Base-by-base conservation (phyloP, 1,284 basidiomycete genomes). In the Sanghuangporus sanghuang region DNA sequence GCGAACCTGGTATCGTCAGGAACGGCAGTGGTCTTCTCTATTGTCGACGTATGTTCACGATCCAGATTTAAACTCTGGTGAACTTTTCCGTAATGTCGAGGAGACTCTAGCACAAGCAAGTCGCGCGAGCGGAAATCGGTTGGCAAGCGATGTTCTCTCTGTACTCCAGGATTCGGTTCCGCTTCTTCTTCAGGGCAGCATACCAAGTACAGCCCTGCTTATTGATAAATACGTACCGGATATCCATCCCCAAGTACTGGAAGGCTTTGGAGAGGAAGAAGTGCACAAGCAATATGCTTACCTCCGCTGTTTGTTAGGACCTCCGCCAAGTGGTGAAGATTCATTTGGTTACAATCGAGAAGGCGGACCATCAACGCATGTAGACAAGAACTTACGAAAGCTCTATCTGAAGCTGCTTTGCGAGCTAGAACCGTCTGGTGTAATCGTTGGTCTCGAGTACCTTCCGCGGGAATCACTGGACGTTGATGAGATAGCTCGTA, bases 31-130 rank as follows among this genome's bases (percentile, higher is more conserved):
- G 95, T 79, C 84, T 3, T 77, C 82, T 7, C 79, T 98, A 39
- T 75, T 96, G 35, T 77, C 79, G 44, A 89, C 92, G 2, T 90
- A 89, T 68, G 73, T 98, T 39, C 80, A 85, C n/a, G 95, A 98
- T 73, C 81, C 84, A 0, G 85, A 87, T 48, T 74, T 90, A 23
- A 82, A 78, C n/a, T 70, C 80, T 2, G 73, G 77, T 1, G 86
- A 90, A 36, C 71, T 94, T 2, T 90, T 96, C 69, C 72, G 74
- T 16, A 83, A 80, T 53, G 73, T 93, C 1, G 81, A 89, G 57
- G 84, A 86, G 54, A 83, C 92, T 11, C 74, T 95, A n/a, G 67
- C 71, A 1, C 70, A 73, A 23, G 79, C 83, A 1, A 73, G 73
- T 39, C 77, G 77, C 9, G 71, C 73, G 11, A 83, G 81, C 65